Evolutionary conservation across 805 yeast species (phyloP).

Genomic region (Debaryomyces castellii): DNA sequence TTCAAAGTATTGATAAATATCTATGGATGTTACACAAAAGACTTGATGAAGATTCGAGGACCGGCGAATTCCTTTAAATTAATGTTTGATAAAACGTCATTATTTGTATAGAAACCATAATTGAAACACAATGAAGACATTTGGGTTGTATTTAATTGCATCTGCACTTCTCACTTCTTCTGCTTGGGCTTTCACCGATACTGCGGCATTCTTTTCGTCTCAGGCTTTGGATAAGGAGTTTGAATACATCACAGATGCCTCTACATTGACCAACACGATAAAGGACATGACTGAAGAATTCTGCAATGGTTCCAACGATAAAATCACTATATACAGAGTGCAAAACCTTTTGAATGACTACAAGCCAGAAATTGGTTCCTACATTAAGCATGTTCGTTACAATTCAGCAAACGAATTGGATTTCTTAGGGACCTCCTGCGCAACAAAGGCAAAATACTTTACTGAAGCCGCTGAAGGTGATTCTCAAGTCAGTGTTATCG

Average conservation of each 20-base stretch:
- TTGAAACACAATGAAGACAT: conserved; percentile 3
- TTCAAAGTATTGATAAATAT: not conserved
- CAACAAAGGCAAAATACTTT: conserved; percentile 4
- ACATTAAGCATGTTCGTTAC: conserved; percentile 21
- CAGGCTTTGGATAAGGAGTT: conserved; percentile 9
- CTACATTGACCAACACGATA: conserved; percentile 15
- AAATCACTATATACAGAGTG: conserved; percentile 27
- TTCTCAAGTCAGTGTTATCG: conserved; percentile 19
- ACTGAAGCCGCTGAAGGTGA: conserved; percentile 1
- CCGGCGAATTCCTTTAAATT: conserved; percentile 1
- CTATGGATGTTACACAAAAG: conserved; percentile 2
- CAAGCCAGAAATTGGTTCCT: conserved; percentile 7
- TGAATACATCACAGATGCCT: conserved; percentile 22
- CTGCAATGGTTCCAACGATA: conserved; percentile 16
- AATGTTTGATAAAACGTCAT: not conserved
- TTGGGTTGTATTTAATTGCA: conserved; percentile 2
- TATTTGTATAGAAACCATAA: not conserved
- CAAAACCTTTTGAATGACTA: conserved; percentile 11
- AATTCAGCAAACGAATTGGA: conserved; percentile 14
- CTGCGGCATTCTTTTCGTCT: conserved; percentile 21
- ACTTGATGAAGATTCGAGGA: not conserved
- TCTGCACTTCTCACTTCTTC: conserved; percentile 9
- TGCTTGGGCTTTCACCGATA: conserved; percentile 22
- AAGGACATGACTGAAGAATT: conserved; percentile 14
- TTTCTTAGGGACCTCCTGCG: conserved; percentile 14